phyloP scores from a whole-genome alignment of 164 flowering plant genomes.

The Tinospora cordifolia region DNA sequence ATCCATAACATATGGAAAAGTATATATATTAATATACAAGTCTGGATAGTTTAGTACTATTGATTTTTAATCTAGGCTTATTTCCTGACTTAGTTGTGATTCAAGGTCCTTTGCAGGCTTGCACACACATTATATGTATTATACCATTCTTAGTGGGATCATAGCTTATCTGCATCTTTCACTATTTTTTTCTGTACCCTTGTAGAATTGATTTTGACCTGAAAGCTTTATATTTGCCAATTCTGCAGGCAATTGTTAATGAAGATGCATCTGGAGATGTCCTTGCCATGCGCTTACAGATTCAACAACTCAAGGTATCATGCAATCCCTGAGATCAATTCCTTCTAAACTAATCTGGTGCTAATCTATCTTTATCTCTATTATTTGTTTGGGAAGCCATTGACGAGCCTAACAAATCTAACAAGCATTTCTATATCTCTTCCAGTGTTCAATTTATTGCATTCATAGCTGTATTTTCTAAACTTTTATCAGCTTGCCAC shows the following conservation, averaged over 20 bases:
- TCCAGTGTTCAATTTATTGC: not conserved
- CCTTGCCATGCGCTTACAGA: conserved; percentile 71
- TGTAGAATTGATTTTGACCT: not conserved
- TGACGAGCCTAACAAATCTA: not conserved
- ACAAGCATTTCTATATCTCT: not conserved
- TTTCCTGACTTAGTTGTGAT: not conserved
- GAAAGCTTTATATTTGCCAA: conserved; percentile 2
- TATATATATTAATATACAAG: not conserved
- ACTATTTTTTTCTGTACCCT: not conserved
- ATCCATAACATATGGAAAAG: too few species aligned
- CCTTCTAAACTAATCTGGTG: not conserved
- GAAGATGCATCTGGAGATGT: conserved; percentile 99
- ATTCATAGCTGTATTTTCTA: not conserved
- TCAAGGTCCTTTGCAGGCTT: not conserved
- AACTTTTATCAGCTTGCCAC: not conserved
- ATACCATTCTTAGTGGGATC: not conserved
- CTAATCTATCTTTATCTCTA: not conserved
- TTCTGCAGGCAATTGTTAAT: conserved; percentile 75
- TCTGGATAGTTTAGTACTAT: not conserved
- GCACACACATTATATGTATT: not conserved
- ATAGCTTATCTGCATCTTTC: not conserved
- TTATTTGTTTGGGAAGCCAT: not conserved
- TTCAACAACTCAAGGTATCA: conserved; percentile 86
- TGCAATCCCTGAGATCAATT: not conserved
- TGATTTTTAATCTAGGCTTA: not conserved